phyloP scores from a whole-genome alignment of 768 basidiomycete species.

The Podaxis mareebaensis region DNA sequence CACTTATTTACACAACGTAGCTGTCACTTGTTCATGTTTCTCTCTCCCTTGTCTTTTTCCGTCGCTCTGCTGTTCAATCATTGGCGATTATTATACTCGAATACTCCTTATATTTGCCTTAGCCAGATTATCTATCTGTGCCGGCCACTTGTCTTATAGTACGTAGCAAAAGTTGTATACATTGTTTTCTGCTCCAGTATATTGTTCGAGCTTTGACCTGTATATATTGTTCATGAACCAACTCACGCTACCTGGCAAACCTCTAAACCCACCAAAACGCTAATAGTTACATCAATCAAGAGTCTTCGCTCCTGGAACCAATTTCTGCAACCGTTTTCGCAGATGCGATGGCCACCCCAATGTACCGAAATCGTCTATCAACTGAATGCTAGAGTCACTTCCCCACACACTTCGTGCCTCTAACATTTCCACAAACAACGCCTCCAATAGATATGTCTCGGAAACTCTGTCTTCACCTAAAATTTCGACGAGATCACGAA shows the following conservation, averaged over 20 bases:
- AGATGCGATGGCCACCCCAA: background rate
- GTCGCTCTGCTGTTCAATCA: background rate
- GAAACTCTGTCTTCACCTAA: background rate
- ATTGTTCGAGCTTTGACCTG: background rate
- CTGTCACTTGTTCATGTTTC: constrained; percentile 2
- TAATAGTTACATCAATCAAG: background rate
- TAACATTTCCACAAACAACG: background rate
- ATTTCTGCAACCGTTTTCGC: background rate
- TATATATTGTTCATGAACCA: background rate
- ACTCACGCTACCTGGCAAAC: background rate
- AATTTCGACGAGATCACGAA: background rate
- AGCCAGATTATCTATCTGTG: constrained; percentile 14
- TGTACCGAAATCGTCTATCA: background rate
- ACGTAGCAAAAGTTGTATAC: constrained; percentile 8
- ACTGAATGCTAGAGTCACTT: background rate
- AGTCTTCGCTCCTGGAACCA: background rate
- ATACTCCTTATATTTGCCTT: constrained; percentile 3
- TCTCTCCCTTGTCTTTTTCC: background rate
- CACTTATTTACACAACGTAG: background rate
- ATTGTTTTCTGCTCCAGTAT: background rate
- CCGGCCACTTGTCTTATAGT: constrained; percentile 13
- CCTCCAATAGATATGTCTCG: background rate
- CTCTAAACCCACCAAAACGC: too few relatives aligned
- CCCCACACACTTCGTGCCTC: background rate
- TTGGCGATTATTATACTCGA: background rate